Base-by-base conservation (phyloP, 352 stramenopile species). In the Peronospora destructor region DNA sequence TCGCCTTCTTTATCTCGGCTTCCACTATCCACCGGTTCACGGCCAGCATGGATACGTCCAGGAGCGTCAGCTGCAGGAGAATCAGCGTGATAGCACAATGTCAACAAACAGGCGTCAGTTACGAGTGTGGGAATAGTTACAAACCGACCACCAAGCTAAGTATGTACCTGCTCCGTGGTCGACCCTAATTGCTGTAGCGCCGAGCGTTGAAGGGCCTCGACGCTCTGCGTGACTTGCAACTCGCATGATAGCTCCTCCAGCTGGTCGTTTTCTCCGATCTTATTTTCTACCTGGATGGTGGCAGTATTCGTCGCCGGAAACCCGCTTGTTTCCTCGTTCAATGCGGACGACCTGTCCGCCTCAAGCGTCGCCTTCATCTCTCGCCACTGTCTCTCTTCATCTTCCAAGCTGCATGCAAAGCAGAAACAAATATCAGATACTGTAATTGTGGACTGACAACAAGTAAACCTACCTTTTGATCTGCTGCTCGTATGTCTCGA, bases 11-110 rank as follows among this genome's bases (percentile, higher is more conserved):
- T 42, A 73, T 82, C 59, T 88, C 77, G 11, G 73, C 67, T 56
- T 86, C 66, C 32, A 88, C 49, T 17, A 83, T 71, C 41, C 86
- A 66, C 23, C 73, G 71, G 45, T 86, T 76, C 25, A 85, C 64
- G 3, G 67, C 77, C 41, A 67, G 38, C 68, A 86, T 82, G n/a
- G 77, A 86, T 23, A 72, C 68, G 21, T 85, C 65, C 23, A 86
- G 49, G 29, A 82, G 61, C n/a, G 60, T 44, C 35, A 88, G 39
- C 77, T 88, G 40, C 38, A 21, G 10, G 30, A 23, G 51, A 49
- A 49, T 10, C 3, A 48, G 40, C 28, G 19, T 21, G 12, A 26
- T 4, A 44, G 14, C 16, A 46, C 39, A 48, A 49, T 9, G 9
- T 19, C 25, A 51, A 39, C 35, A 53, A 44, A 43, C 23, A 21